These are phyloP conservation scores for Casuarina glauca DNA, from an alignment of 306 rosid genomes.

Conservation along the genomic window DNA sequence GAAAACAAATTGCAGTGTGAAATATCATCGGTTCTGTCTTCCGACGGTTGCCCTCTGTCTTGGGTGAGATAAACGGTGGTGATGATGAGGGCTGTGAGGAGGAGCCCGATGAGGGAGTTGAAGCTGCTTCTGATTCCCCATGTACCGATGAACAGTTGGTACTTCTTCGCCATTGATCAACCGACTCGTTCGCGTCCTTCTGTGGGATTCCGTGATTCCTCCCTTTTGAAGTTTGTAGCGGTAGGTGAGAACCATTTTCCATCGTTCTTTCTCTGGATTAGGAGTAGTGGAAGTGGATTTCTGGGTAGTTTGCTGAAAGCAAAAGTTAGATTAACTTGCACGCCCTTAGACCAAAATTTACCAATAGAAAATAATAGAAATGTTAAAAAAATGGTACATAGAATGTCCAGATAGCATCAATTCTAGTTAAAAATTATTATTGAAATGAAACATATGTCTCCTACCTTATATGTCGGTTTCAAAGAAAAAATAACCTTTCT, in stretches of 20 bases:
- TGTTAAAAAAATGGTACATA: too few relatives aligned
- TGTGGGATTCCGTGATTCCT: constrained; percentile 20
- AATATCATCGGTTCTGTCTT: constrained; percentile 12
- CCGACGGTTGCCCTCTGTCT: constrained; percentile 23
- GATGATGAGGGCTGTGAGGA: constrained; percentile 52
- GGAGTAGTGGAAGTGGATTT: constrained; percentile 7
- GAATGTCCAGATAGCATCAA: too few relatives aligned
- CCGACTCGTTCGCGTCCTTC: constrained; percentile 13
- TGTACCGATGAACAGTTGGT: constrained; percentile 33
- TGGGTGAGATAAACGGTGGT: constrained; percentile 47
- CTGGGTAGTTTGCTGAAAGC: constrained; percentile 44
- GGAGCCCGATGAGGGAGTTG: constrained; percentile 53
- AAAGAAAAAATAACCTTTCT: too few relatives aligned
- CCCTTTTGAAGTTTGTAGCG: constrained; percentile 45
- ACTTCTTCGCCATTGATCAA: constrained; percentile 33
- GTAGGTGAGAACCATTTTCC: constrained; percentile 52
- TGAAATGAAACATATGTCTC: too few relatives aligned
- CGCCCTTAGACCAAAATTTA: neutral
- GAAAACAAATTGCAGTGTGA: constrained; percentile 59
- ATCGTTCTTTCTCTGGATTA: constrained; percentile 19
- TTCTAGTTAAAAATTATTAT: too few relatives aligned
- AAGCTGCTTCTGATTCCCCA: constrained; percentile 63
- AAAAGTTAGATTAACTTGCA: constrained; percentile 22
- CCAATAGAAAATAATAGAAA: too few relatives aligned
- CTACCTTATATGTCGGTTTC: too few relatives aligned